Base-by-base conservation (phyloP, 2,329 filamentous ascomycete genomes). In the Sporothrix pseudoabietina region DNA sequence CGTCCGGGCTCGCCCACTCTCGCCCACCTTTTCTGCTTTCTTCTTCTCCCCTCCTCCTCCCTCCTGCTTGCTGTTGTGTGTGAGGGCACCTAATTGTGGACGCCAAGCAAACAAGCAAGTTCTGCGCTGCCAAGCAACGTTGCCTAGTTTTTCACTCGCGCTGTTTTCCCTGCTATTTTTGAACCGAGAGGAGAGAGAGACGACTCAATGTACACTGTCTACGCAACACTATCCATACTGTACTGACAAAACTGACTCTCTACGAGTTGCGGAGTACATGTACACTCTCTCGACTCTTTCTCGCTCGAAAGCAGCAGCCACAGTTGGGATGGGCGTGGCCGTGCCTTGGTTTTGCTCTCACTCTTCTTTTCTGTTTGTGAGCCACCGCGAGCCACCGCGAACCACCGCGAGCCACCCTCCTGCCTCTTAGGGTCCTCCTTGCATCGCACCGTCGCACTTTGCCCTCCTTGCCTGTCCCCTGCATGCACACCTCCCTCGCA, bases 251-350 rank as follows among this genome's bases (percentile, higher is more conserved):
- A 32, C 26, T n/a, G 39, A 10, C 5, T 26, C 26, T 26, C 26
- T 26, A 26, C 26, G 26, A 26, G 26, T 26, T 26, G 2, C 26
- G n/a, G n/a, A n/a, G n/a, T n/a, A n/a, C n/a, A n/a, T n/a, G 16
- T 22, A 19, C 19, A 9, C 57, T 39, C n/a, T 44, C 61, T 65
- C 35, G n/a, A 16, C 2, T 4, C 35, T 7, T 26, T 35, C 26
- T 10, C 12, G 35, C 63, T 68, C 63, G 63, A 41, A 49, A 49
- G 44, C 26, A 49, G 26, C 63, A 68, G 44, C 44, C 65, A 68
- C 65, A 52, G 65, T 68, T 68, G 65, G 65, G 35, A n/a, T 32
- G 35, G 41, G 65, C 65, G 65, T 52, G 65, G 65, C 65, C 65
- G 44, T 68, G 65, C 44, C 65, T 68, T 68, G 65, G 3, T 68